phyloP scores from a whole-genome alignment of 116 monocot species.

The Cymodocea nodosa region DNA sequence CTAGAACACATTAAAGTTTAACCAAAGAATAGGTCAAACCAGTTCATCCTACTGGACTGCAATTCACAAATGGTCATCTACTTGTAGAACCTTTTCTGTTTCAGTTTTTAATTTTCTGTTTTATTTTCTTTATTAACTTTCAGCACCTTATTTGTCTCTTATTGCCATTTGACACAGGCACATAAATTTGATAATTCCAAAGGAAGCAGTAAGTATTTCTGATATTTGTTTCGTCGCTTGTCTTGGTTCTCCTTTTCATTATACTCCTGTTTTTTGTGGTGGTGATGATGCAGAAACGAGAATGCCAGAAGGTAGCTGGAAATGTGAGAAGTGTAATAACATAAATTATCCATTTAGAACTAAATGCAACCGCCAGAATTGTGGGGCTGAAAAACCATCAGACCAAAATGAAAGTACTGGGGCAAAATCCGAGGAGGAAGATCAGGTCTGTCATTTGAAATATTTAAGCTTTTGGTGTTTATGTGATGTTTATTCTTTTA shows the following conservation, averaged over 20 bases:
- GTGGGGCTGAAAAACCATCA: slow-evolving; percentile 81
- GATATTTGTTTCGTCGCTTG: not conserved
- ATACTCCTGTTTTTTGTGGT: not conserved
- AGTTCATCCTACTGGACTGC: too few relatives aligned
- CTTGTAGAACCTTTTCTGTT: not conserved
- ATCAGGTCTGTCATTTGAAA: slow-evolving; percentile 44
- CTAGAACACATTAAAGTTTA: too few relatives aligned
- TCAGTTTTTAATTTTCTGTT: not conserved
- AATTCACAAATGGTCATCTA: too few relatives aligned
- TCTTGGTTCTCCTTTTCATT: not conserved
- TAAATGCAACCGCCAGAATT: slow-evolving; percentile 84
- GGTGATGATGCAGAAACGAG: slow-evolving; percentile 41
- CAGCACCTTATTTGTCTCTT: not conserved
- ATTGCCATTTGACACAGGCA: slow-evolving; percentile 24
- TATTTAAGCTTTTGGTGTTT: slow-evolving; percentile 5
- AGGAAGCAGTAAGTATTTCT: slow-evolving; percentile 50
- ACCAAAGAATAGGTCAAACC: too few relatives aligned
- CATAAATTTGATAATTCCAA: slow-evolving; percentile 44
- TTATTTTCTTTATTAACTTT: not conserved
- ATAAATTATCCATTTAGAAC: slow-evolving; percentile 94
- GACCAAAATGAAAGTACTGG: slow-evolving; percentile 29
- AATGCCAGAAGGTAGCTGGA: slow-evolving; percentile 93
- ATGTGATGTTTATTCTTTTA: not conserved
- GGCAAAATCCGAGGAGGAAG: slow-evolving; percentile 42
- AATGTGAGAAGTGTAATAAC: slow-evolving; percentile 83